Evolutionary conservation across 1,284 basidiomycete genomes (phyloP), one percentile per base, ranked within the genome.

Genomic region (Pseudozyma flocculosa): DNA sequence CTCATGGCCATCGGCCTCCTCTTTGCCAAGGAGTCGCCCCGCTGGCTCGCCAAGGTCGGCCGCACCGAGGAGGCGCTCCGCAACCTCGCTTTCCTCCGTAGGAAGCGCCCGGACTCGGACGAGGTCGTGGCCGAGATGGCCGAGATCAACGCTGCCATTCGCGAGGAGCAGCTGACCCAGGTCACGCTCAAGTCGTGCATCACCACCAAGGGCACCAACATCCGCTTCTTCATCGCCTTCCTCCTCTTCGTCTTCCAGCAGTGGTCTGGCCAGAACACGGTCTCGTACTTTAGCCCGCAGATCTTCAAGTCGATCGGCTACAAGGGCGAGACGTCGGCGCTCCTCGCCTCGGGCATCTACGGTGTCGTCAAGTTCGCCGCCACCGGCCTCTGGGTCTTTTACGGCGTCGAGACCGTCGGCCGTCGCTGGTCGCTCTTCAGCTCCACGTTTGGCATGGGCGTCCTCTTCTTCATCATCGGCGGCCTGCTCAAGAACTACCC

Each of bases 1-100:
- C 82, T 91, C 70, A 87, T 91, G 87, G 80, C 82, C 15, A 43
- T 88, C 21, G 87, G 88, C 18, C 81, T 91, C 14, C 78, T 90
- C 17, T 86, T 88, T 10, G 83, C 89, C 48, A 80, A 79, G 40
- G 81, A 82, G 61, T 79, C 79, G 3, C 81, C 81, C 8, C 66
- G 78, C 8, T 81, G 78, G 78, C 75, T 79, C 24, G 78, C 80
- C 43, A 76, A 75, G 62, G 68, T 76, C 49, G 79, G 76, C 30
- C 69, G 73, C 47, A 73, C 76, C 71, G 78, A 79, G 26, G 59
- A 78, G 42, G 78, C 78, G 24, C 71, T 78, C 29, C 65, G 72
- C 52, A 79, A 79, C 54, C 65, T 82, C 18, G 76, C 78, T 47
- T 78, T 74, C 48, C 75, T 82, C 9, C 76, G 81, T 39, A 75